Evolutionary conservation across 176 grass and related monocot species (phyloP).

Genomic region (bread wheat (Triticum aestivum)): IWGSC_CS_RefSeq_v2.1 NC_057803.1:579406130-579406629

Average conservation of each 20-base stretch:
- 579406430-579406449: slow-evolving; percentile 99
- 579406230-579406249: slow-evolving; percentile 13
- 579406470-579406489: slow-evolving; percentile 98
- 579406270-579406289: not conserved
- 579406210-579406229: slow-evolving; percentile 34
- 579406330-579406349: slow-evolving; percentile 99
- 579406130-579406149: slow-evolving; percentile 16
- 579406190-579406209: not conserved
- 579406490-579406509: slow-evolving; percentile 96
- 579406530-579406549: slow-evolving; percentile 67
- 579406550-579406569: slow-evolving; percentile 16
- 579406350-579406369: slow-evolving; percentile 99
- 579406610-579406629: not conserved
- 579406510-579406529: slow-evolving; percentile 95
- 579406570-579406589: not conserved
- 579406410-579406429: slow-evolving; percentile 99
- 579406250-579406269: slow-evolving; percentile 28
- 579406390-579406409: slow-evolving; percentile 97
- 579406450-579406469: slow-evolving; percentile 97
- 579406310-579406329: slow-evolving; percentile 15
- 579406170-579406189: not conserved
- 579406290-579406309: slow-evolving; percentile 20
- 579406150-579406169: slow-evolving; percentile 25
- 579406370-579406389: slow-evolving; percentile 87
- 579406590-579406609: not conserved